Evolutionary conservation across 495 filamentous ascomycete genomes (phyloP).

Genomic region (Aspergillus saccharolyticus): DNA sequence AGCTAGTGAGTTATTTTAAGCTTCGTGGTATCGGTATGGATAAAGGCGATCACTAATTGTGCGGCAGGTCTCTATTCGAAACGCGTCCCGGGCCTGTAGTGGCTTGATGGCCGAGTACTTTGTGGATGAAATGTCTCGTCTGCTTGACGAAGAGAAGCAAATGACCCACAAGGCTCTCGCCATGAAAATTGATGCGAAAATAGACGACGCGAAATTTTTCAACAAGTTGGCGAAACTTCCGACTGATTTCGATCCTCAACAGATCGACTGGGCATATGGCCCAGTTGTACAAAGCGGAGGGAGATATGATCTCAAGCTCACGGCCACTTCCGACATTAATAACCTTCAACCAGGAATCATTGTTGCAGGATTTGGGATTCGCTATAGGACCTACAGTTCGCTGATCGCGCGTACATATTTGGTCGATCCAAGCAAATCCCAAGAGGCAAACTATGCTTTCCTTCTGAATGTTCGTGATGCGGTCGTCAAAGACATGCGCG

Average conservation of each 20-base stretch:
- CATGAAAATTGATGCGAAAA: constrained; percentile 79
- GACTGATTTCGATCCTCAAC: constrained; percentile 77
- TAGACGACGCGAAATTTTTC: constrained; percentile 92
- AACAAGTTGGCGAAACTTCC: constrained; percentile 76
- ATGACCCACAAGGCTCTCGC: constrained; percentile 82
- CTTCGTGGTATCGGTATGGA: background rate
- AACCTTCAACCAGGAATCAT: constrained; percentile 93
- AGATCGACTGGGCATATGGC: constrained; percentile 89
- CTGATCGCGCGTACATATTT: constrained; percentile 88
- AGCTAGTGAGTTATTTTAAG: constrained; percentile 54
- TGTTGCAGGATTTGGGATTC: constrained; percentile 79
- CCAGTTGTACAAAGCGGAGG: constrained; percentile 96
- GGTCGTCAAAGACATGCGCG: constrained; percentile 82
- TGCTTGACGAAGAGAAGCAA: constrained; percentile 93
- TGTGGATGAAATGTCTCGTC: constrained; percentile 92
- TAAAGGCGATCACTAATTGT: constrained; percentile 5
- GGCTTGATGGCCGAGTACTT: constrained; percentile 91
- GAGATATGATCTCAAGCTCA: constrained; percentile 82
- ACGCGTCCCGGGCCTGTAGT: constrained; percentile 86
- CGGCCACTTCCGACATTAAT: constrained; percentile 67
- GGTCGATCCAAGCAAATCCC: constrained; percentile 91
- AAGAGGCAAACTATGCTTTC: constrained; percentile 92
- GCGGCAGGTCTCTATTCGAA: constrained; percentile 73
- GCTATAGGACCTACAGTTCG: constrained; percentile 92
- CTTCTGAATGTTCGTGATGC: constrained; percentile 78